phyloP scores from a whole-genome alignment of 2,329 filamentous ascomycete species.

The Akanthomyces uredinophilus region DNA sequence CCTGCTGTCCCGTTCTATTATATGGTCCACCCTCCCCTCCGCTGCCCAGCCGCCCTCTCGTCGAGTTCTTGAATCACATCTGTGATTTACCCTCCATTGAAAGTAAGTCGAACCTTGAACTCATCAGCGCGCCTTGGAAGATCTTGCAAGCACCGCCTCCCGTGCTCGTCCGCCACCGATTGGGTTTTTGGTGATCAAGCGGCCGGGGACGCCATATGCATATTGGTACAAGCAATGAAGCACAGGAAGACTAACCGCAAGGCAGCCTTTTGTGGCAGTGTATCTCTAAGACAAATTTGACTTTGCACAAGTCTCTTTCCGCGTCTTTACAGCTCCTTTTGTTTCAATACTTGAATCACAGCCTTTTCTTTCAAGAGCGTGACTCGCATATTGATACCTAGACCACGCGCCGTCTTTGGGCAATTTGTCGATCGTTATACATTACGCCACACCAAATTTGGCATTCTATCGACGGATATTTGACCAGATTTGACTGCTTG shows the following conservation, averaged over 20 bases:
- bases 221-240: neutral
- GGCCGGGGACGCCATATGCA: neutral
- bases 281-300: neutral
- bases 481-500: neutral
- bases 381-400: neutral
- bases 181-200: neutral
- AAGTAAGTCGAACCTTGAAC: neutral
- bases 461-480: neutral
- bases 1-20: neutral
- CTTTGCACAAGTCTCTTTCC: neutral
- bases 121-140: neutral
- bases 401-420: neutral
- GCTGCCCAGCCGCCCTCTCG: neutral
- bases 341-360: neutral
- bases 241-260: neutral
- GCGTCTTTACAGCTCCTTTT: neutral
- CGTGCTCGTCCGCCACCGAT: neutral
- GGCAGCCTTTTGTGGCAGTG: neutral
- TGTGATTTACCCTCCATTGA: neutral
- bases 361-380: neutral
- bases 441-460: neutral
- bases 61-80: neutral
- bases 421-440: neutral
- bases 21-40: constrained; percentile 8
- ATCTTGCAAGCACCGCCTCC: neutral